A percentile compares a stretch with the other conserved stretches of the same genome.
phyloP scores from a whole-genome alignment of 345 rosid genomes.

The Dipteronia sinensis region DNA sequence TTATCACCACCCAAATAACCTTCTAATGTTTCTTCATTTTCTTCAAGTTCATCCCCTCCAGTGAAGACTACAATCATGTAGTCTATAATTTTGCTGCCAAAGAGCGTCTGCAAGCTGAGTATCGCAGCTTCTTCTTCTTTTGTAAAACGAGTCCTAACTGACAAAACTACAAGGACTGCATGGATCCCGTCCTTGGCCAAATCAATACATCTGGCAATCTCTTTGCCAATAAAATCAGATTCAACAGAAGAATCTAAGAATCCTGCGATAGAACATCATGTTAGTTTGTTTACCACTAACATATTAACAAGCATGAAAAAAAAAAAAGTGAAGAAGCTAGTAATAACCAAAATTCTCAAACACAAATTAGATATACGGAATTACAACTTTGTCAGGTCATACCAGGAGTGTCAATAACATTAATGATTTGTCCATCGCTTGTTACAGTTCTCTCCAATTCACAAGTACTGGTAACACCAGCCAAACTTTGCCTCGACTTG shows the following conservation, averaged over 20 bases:
- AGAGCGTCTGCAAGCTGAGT: conserved; percentile 63
- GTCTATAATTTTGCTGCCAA: conserved; percentile 69
- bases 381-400: conserved; percentile 3
- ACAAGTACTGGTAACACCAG: conserved; percentile 75
- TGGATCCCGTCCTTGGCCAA: conserved; percentile 91
- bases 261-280: conserved; percentile 42
- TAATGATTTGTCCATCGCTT: conserved; percentile 66
- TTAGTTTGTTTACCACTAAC: no score
- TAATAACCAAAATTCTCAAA: no score
- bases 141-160: conserved; percentile 45
- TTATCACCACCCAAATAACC: conserved; percentile 59
- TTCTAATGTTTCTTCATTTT: conserved; percentile 72
- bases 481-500: conserved; percentile 65
- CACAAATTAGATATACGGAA: not conserved
- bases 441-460: conserved; percentile 57
- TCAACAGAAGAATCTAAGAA: conserved; percentile 71
- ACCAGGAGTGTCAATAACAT: conserved; percentile 97
- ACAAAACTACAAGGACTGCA: conserved; percentile 68
- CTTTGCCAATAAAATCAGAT: conserved; percentile 72
- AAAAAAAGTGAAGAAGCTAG: not conserved
- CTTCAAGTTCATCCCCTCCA: conserved; percentile 91
- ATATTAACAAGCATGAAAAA: not conserved
- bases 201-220: conserved; percentile 75
- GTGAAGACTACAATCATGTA: conserved; percentile 89
- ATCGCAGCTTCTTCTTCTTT: conserved; percentile 76